These are phyloP conservation scores for Cystofilobasidium bisporidii DNA, from an alignment of 768 basidiomycete genomes.

Conservation along the genomic window DNA sequence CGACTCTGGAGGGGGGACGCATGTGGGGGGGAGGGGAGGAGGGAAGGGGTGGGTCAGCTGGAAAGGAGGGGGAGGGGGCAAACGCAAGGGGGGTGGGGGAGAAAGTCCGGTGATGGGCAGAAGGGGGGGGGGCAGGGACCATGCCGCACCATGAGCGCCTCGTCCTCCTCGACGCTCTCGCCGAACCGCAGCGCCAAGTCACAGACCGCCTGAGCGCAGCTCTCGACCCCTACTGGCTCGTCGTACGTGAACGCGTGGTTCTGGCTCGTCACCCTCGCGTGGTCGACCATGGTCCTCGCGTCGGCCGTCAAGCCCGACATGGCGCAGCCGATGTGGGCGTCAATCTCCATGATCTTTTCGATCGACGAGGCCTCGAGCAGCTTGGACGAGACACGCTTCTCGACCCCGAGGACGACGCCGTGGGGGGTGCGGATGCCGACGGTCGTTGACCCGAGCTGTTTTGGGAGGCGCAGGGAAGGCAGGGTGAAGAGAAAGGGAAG, in stretches of 20 bases:
- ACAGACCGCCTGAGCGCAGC: slow-evolving; percentile 94
- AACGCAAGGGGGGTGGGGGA: too few species aligned
- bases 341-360: slow-evolving; percentile 99
- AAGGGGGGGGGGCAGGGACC: not conserved
- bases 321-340: slow-evolving; percentile 87
- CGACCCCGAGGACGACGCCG: slow-evolving; percentile 88
- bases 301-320: slow-evolving; percentile 95
- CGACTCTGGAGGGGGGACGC: slow-evolving; percentile 61
- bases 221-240: slow-evolving; percentile 93
- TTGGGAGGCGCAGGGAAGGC: not conserved
- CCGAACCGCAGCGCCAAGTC: slow-evolving; percentile 94
- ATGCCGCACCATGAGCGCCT: slow-evolving; percentile 75
- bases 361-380: slow-evolving; percentile 90
- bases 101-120: not conserved
- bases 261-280: slow-evolving; percentile 90
- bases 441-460: slow-evolving; percentile 90
- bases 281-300: slow-evolving; percentile 98
- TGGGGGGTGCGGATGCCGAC: slow-evolving; percentile 84
- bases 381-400: slow-evolving; percentile 96
- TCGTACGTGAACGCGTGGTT: slow-evolving; percentile 96
- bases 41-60: too few species aligned
- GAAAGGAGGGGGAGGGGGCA: too few species aligned
- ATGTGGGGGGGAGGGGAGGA: too few species aligned
- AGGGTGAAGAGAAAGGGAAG: not conserved
- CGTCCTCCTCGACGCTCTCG: slow-evolving; percentile 97